A percentile compares a stretch with the other conserved stretches of the same genome.
Evolutionary conservation across 352 stramenopile species (phyloP).

Genomic region (Globisporangium iwayamae): DNA sequence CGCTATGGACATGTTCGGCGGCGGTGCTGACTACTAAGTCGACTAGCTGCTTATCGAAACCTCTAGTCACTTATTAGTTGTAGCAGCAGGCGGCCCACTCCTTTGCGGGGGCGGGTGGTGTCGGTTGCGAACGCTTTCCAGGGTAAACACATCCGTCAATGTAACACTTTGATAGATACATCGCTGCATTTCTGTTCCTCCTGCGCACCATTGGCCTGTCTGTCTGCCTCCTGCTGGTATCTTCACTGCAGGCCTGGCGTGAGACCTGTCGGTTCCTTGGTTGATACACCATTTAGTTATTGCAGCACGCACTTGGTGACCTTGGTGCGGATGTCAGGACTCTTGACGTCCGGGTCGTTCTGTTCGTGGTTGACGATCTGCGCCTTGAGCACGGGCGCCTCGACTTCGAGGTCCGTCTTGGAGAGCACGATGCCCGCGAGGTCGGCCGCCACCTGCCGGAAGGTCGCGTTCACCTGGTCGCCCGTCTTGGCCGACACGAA

Average conservation of each 20-base stretch:
- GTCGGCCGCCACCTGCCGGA: slow-evolving; percentile 82
- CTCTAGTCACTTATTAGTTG: slow-evolving; percentile 15
- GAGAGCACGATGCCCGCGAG: slow-evolving; percentile 80
- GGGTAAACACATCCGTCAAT: slow-evolving; percentile 67
- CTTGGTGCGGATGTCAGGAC: slow-evolving; percentile 50
- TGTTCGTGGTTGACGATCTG: slow-evolving; percentile 92
- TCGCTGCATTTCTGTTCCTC: slow-evolving; percentile 14
- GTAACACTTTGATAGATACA: slow-evolving; percentile 69
- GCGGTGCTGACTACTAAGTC: slow-evolving; percentile 84
- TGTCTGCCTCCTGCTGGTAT: not conserved
- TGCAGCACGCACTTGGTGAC: slow-evolving; percentile 58
- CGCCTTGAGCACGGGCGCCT: slow-evolving; percentile 84
- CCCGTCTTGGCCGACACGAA: slow-evolving; percentile 93
- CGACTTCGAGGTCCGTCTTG: slow-evolving; percentile 82
- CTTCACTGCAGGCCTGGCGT: not conserved
- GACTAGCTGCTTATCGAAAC: slow-evolving; percentile 2
- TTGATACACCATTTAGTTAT: slow-evolving; percentile 12
- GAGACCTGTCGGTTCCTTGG: too few species aligned
- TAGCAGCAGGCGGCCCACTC: not conserved
- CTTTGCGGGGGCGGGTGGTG: not conserved
- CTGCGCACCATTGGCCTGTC: not conserved
- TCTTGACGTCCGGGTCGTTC: slow-evolving; percentile 88
- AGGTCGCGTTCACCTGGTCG: slow-evolving; percentile 88
- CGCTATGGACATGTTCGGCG: slow-evolving; percentile 89
- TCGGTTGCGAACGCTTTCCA: slow-evolving; percentile 16